Conservation (phyloP, 495 filamentous ascomycete genomes). For the Penicillium manginii region DNA sequence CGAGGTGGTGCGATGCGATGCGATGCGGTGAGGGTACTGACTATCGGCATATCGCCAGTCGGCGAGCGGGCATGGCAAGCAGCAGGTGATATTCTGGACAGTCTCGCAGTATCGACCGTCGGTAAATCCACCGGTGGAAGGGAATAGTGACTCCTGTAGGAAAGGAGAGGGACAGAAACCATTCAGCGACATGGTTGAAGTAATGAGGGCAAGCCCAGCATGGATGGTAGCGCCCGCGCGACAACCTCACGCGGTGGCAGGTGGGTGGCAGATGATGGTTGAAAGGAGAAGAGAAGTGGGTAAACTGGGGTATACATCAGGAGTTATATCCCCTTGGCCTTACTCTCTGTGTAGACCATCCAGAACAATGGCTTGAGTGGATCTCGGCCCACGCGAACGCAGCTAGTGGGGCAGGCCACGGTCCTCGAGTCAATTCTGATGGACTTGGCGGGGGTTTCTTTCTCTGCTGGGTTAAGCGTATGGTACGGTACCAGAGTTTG, state of each 20-base stretch:
- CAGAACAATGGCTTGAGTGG: not conserved
- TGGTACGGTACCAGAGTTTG: not conserved
- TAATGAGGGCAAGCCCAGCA: constrained; percentile 17
- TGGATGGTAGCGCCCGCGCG: constrained; percentile 34
- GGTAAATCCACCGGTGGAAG: constrained; percentile 63
- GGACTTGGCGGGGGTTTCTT: constrained; percentile 6
- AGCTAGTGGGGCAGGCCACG: constrained; percentile 5
- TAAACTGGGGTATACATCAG: constrained; percentile 21
- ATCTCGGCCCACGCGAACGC: no score
- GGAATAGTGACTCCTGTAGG: constrained; percentile 61
- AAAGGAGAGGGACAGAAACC: constrained; percentile 69
- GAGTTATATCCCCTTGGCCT: not conserved
- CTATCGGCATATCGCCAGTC: constrained; percentile 83
- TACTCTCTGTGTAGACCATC: no score
- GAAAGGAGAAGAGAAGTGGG: constrained; percentile 14
- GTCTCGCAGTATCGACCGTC: constrained; percentile 67
- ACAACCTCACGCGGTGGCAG: constrained; percentile 18
- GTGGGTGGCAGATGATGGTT: not conserved
- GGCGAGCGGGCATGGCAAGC: constrained; percentile 86
- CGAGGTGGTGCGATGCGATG: no score
- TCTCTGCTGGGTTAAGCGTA: constrained; percentile 4
- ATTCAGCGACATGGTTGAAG: constrained; percentile 33
- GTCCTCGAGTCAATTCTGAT: constrained; percentile 8
- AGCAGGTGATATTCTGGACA: constrained; percentile 62
- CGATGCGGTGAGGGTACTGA: constrained; percentile 34